Conservation (phyloP, 768 basidiomycete genomes). For the Xerocomus brunneocitrinus region DNA sequence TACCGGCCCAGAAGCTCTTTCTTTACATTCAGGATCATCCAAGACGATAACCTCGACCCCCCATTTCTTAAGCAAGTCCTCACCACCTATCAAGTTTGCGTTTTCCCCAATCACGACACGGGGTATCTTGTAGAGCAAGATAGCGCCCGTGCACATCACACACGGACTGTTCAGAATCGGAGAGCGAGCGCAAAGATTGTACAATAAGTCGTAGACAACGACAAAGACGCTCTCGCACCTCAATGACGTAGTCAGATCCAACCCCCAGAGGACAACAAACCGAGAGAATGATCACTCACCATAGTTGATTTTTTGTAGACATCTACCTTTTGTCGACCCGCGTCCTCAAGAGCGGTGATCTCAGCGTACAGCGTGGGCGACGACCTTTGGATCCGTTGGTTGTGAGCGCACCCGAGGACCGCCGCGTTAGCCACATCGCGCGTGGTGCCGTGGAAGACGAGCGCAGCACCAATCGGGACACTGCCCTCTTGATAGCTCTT, state of each 20-base stretch:
- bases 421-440: slow-evolving; percentile 3
- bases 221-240: slow-evolving; percentile 23
- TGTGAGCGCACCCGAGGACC: slow-evolving; percentile 42
- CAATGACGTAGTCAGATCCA: slow-evolving; percentile 26
- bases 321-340: slow-evolving; percentile 43
- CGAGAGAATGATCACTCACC: slow-evolving; percentile 28
- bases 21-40: slow-evolving; percentile 47
- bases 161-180: slow-evolving; percentile 43
- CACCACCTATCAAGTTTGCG: slow-evolving; percentile 47
- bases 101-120: slow-evolving; percentile 67
- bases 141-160: slow-evolving; percentile 61
- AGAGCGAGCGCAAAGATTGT: not conserved
- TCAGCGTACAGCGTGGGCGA: slow-evolving; percentile 45
- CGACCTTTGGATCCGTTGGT: slow-evolving; percentile 41
- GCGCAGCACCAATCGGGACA: slow-evolving; percentile 57
- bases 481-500: slow-evolving; percentile 50
- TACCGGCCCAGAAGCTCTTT: slow-evolving; percentile 51
- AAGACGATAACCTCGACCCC: slow-evolving; percentile 54
- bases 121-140: slow-evolving; percentile 59
- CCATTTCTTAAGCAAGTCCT: slow-evolving; percentile 45
- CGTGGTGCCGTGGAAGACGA: slow-evolving; percentile 31
- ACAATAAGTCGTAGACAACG: not conserved
- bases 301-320: slow-evolving; percentile 48
- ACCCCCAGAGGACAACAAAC: not conserved
- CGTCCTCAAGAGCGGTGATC: slow-evolving; percentile 48